These are phyloP conservation scores for Xanthoconium stramineum DNA, from an alignment of 768 basidiomycete species.

Conservation along the genomic window DNA sequence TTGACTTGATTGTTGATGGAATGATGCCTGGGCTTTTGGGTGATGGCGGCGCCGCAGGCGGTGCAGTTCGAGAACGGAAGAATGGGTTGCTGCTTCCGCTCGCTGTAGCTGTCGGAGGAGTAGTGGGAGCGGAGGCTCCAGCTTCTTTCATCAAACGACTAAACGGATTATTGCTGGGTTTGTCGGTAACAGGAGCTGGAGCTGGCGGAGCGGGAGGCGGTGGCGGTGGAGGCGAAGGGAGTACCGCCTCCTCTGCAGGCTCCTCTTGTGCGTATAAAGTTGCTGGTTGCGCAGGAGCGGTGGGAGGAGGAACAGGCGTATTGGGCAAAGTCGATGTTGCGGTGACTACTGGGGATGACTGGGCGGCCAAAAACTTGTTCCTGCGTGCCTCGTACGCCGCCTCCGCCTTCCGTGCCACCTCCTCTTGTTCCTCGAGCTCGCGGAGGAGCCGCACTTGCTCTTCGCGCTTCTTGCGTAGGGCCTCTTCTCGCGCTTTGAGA, in stretches of 20 bases:
- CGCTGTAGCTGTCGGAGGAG: constrained; percentile 22
- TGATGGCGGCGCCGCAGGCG: constrained; percentile 37
- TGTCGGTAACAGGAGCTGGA: constrained; percentile 36
- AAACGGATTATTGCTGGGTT: constrained; percentile 77
- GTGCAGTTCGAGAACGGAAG: constrained; percentile 49
- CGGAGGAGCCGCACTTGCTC: constrained; percentile 69
- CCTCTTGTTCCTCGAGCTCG: constrained; percentile 66
- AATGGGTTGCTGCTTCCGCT: constrained; percentile 73
- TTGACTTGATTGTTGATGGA: constrained; percentile 49
- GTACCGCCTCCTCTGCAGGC: constrained; percentile 17
- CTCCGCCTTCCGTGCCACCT: constrained; percentile 49
- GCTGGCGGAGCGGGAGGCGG: constrained; percentile 27
- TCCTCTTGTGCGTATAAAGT: constrained; percentile 18
- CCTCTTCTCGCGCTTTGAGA: constrained; percentile 66
- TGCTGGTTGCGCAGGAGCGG: constrained; percentile 31
- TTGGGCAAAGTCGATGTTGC: constrained; percentile 19
- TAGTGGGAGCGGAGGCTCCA: constrained; percentile 28
- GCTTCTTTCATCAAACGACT: constrained; percentile 59
- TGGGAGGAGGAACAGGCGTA: constrained; percentile 38
- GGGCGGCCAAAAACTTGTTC: constrained; percentile 37
- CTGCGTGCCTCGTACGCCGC: constrained; percentile 37
- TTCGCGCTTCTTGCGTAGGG: constrained; percentile 66
- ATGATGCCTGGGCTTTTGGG: constrained; percentile 28
- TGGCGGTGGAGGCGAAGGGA: constrained; percentile 32
- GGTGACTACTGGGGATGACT: constrained; percentile 30